A percentile compares a stretch with the other conserved stretches of the same genome.
phyloP scores from a whole-genome alignment of 176 grass and related monocot species.

The Phragmites australis region DNA sequence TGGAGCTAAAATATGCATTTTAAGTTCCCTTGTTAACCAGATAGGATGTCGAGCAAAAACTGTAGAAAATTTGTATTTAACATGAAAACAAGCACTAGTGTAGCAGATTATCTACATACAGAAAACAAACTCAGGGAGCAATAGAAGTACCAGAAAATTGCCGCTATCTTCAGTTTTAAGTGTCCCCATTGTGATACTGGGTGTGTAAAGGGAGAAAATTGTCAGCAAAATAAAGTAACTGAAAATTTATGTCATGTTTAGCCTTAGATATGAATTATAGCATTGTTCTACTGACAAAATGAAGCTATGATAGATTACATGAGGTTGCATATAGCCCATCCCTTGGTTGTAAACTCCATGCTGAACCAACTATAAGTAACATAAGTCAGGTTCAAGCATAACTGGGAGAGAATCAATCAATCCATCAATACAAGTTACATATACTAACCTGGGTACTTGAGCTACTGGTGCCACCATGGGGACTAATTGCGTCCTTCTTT shows the following conservation, averaged over 20 bases:
- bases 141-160: slow-evolving; percentile 33
- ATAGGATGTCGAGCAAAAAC: neutral
- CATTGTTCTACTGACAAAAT: slow-evolving; percentile 14
- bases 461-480: slow-evolving; percentile 58
- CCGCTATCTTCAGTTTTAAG: slow-evolving; percentile 42
- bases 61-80: neutral
- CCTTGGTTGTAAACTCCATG: slow-evolving; percentile 79
- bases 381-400: slow-evolving; percentile 37
- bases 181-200: slow-evolving; percentile 78
- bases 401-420: neutral
- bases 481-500: slow-evolving; percentile 64
- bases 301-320: slow-evolving; percentile 49
- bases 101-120: neutral
- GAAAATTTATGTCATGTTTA: slow-evolving; percentile 11
- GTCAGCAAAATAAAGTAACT: slow-evolving; percentile 16
- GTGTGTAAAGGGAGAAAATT: slow-evolving; percentile 1
- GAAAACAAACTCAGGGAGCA: neutral
- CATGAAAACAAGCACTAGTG: neutral
- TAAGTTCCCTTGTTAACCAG: neutral
- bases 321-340: slow-evolving; percentile 96
- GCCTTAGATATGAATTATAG: slow-evolving; percentile 17
- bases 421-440: slow-evolving; percentile 24
- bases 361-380: slow-evolving; percentile 64
- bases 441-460: slow-evolving; percentile 66
- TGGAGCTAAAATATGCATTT: neutral